Evolutionary conservation across 495 filamentous ascomycete species (phyloP).

Genomic region (Hypoxylon perforatum): DNA sequence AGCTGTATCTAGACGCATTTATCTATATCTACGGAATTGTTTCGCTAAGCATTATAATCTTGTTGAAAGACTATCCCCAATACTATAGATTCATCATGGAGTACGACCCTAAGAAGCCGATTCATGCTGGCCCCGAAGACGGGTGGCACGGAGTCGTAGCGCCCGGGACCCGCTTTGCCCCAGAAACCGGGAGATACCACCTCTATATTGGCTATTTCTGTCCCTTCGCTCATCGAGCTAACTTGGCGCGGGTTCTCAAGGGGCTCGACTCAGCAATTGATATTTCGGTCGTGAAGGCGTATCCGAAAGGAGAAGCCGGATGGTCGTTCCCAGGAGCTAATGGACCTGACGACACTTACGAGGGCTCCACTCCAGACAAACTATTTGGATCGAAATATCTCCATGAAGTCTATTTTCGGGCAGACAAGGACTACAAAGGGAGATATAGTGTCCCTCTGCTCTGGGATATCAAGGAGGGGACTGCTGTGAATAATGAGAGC

Average conservation of each 20-base stretch:
- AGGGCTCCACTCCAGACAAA: constrained; percentile 67
- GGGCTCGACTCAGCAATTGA: constrained; percentile 77
- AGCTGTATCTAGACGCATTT: too few species aligned
- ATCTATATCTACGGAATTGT: too few species aligned
- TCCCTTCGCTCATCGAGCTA: constrained; percentile 70
- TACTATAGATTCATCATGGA: constrained; percentile 2
- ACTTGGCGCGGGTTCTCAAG: constrained; percentile 77
- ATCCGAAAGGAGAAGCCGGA: constrained; percentile 54
- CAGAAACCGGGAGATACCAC: constrained; percentile 78
- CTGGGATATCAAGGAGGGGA: constrained; percentile 77
- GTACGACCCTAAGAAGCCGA: constrained; percentile 15
- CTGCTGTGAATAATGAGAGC: constrained; percentile 87
- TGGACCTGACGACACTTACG: constrained; percentile 61
- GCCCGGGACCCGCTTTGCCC: constrained; percentile 55
- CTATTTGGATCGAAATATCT: constrained; percentile 68
- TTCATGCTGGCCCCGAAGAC: constrained; percentile 30
- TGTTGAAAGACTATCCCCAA: too few species aligned
- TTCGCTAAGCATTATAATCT: too few species aligned
- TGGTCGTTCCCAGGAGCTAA: constrained; percentile 77
- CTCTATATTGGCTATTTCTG: constrained; percentile 69
- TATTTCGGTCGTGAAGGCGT: constrained; percentile 62
- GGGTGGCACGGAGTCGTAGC: constrained; percentile 34
- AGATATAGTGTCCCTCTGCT: constrained; percentile 84
- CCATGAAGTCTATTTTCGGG: constrained; percentile 77
- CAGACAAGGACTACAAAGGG: constrained; percentile 74